Conservation (phyloP, 2,329 filamentous ascomycete genomes). For the Trichophyton simii region DNA sequence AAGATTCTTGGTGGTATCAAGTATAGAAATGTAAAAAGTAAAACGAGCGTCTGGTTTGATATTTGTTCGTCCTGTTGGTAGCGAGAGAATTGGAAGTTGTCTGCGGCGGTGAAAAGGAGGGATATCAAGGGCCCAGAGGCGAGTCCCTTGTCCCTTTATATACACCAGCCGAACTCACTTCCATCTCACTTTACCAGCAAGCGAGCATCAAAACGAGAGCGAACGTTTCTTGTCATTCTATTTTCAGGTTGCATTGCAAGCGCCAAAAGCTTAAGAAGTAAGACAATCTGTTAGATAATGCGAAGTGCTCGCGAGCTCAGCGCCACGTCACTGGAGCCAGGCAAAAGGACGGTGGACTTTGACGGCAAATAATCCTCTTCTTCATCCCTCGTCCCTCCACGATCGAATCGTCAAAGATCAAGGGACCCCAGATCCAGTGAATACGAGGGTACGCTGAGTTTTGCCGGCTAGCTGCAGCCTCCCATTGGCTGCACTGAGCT, state of each 20-base stretch:
- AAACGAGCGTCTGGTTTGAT: neutral
- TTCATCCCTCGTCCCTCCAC: neutral
- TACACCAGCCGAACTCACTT: neutral
- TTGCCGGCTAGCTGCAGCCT: neutral
- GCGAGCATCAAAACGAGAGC: too few relatives aligned
- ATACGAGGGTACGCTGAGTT: neutral
- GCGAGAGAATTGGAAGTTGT: neutral
- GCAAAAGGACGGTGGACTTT: neutral
- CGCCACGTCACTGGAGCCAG: neutral
- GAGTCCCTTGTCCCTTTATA: neutral
- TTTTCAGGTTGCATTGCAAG: neutral
- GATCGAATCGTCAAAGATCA: neutral
- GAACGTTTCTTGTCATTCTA: neutral
- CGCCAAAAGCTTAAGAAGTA: constrained; percentile 1
- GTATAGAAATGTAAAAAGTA: neutral
- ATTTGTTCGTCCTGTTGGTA: neutral
- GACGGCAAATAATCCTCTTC: neutral
- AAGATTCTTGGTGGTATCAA: neutral
- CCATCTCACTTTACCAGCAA: neutral
- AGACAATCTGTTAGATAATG: neutral
- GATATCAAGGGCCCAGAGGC: neutral
- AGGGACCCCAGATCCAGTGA: neutral
- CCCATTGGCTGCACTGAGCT: neutral
- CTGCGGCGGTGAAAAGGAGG: neutral
- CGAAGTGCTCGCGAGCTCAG: neutral